Base-by-base conservation (phyloP, 179 eudicot genomes). In the Drosera spatulata region DNA sequence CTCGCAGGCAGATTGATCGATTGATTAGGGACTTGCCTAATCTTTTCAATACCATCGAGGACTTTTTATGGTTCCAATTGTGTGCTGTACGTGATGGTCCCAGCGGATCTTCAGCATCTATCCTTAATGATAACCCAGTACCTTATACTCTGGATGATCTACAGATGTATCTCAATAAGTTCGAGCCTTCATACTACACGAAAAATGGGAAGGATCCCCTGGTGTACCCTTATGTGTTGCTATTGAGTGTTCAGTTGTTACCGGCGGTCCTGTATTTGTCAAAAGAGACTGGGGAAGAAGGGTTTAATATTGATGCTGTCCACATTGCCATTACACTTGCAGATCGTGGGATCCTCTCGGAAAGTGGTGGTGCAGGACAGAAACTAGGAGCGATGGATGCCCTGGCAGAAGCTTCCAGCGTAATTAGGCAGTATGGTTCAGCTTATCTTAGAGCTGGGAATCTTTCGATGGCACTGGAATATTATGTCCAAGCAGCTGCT, bases 201-300 rank as follows among this genome's bases (percentile, higher is more conserved):
- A 93, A 93, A 75, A 83, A 77, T 63, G 97, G 97, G 60, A 93
- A 89, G 74, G 99, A 93, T 75, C 99, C 94, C 61, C 83, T 93
- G 67, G 96, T 93, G 60, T 93, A 89, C 73, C 95, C 95, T 1
- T 93, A 93, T 68, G 87, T 89, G 61, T 67, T 93, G 71, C 91
- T 93, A 61, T 67, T 93, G 68, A 93, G 96, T 80, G 74, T 93
- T 67, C 99, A 93, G 77, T 69, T 89, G 70, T 77, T 93, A 53
- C 93, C 99, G 62, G 90, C 95, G 50, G 81, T 83, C 53, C 61
- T 83, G 37, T 75, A 82, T 73, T 70, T 93, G 81, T 84, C 87
- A n/a, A 93, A 89, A 75, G 95, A 83, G 70, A 69, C 66, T 61
- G 93, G 93, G 50, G 86, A 79, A 66, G 93, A 86, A 60, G 99